Evolutionary conservation across 129 eudicot species (phyloP), one percentile per base, ranked within the genome.

Genomic region (Ambrosia trifida): DNA sequence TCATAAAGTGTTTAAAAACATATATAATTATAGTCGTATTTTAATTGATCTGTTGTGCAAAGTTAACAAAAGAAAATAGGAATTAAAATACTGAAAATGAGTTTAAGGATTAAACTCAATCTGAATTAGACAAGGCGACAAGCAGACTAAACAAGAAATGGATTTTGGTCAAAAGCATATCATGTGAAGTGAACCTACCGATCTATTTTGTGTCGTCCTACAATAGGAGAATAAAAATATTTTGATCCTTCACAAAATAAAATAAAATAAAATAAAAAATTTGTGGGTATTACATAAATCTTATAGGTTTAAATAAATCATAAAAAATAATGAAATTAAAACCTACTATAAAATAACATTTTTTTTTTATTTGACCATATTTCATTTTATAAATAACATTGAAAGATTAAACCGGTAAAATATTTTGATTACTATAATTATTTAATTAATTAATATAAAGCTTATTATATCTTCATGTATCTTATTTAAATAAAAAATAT

Each of bases 121-220:
- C 7, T 18, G 61, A 20, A 54, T 19, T 19, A 54, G 32, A 54
- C 32, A 54, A 54, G 61, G 14, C 24, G 32, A 54, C 32, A 54
- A 54, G 61, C 33, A 54, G 19, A 54, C 61, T 7, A 54, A 19
- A 20, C 24, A 54, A 0, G 32, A 54, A 54, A 18, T 10, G 3
- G 61, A 19, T 54, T 20, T 54, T 10, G 60, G 60, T 53, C 60
- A 53, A 53, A 53, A 53, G 31, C 14, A 31, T 8, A 53, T 53
- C 61, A 54, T 54, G 61, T 54, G 61, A 54, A 54, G 61, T 9
- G 61, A 54, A 54, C 61, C 61, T 20, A 19, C 61, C 61, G 11
- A 19, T 53, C 60, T 31, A 5, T 54, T 20, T 14, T 54, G 14
- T 54, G 61, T 54, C 61, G 61, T 18, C 61, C 61, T 7, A 19